A percentile compares a stretch with the other conserved stretches of the same genome.
Evolutionary conservation across 352 stramenopile genomes (phyloP).

Genomic region (Globisporangium recalcitrans): DNA sequence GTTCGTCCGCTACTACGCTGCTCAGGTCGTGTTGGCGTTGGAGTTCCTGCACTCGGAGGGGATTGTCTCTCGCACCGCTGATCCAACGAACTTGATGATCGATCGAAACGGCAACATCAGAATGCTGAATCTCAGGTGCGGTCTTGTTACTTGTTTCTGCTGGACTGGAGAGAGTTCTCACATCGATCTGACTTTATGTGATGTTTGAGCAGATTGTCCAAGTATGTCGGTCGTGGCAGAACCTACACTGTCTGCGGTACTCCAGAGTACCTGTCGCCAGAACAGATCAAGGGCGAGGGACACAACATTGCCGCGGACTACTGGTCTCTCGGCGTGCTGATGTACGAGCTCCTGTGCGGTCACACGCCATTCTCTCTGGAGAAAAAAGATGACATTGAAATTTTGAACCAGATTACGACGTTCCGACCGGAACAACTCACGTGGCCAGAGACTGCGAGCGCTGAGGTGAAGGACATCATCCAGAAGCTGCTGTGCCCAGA

Average conservation of each 20-base stretch:
- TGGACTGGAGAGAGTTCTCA: not conserved
- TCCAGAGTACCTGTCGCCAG: conserved; percentile 78
- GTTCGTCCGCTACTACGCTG: conserved; percentile 83
- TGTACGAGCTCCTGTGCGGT: conserved; percentile 91
- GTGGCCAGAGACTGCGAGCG: conserved; percentile 65
- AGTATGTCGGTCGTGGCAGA: conserved; percentile 78
- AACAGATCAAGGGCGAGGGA: conserved; percentile 85
- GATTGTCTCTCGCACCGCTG: conserved; percentile 71
- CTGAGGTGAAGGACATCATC: conserved; percentile 73
- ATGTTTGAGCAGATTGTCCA: conserved; percentile 48
- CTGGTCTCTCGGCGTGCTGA: conserved; percentile 91
- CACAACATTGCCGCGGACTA: conserved; percentile 89
- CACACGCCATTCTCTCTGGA: conserved; percentile 85
- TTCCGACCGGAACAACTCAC: conserved; percentile 66
- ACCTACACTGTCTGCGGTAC: conserved; percentile 87
- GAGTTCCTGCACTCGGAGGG: conserved; percentile 82
- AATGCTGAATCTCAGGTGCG: conserved; percentile 78
- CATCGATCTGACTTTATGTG: not conserved
- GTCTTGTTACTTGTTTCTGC: not conserved
- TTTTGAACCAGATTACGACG: conserved; percentile 81
- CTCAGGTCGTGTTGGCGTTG: conserved; percentile 74
- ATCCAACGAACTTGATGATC: conserved; percentile 78
- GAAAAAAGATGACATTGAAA: conserved; percentile 82
- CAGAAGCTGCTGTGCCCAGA: conserved; percentile 54
- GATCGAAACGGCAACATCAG: conserved; percentile 77